phyloP scores from a whole-genome alignment of 164 flowering plant species.

The Chimonanthus praecox region DNA sequence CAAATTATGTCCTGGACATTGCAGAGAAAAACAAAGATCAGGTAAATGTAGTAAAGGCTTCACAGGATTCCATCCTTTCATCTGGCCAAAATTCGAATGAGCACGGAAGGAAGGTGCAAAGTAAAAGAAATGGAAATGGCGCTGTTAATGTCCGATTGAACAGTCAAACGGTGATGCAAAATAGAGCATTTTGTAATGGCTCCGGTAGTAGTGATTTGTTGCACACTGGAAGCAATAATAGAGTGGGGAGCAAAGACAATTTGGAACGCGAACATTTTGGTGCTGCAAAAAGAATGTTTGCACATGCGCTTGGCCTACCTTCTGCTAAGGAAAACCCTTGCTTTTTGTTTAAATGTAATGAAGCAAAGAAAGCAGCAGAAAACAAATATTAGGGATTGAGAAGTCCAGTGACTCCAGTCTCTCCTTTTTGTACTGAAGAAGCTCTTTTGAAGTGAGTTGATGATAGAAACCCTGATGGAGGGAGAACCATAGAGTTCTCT shows the following conservation, averaged over 20 bases:
- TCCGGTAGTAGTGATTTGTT: conserved; percentile 10
- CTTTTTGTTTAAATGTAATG: conserved; percentile 18
- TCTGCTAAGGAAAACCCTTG: conserved; percentile 27
- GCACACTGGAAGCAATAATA: conserved; percentile 21
- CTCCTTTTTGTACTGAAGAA: background rate
- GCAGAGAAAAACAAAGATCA: conserved; percentile 14
- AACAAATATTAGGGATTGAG: conserved; percentile 6
- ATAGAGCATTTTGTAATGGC: conserved; percentile 10
- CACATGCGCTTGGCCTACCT: conserved; percentile 63
- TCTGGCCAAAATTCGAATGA: conserved; percentile 14
- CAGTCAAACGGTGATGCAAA: conserved; percentile 11
- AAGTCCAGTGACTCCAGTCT: background rate
- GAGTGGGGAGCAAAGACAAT: conserved; percentile 18
- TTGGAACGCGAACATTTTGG: conserved; percentile 53
- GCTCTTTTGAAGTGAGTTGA: background rate
- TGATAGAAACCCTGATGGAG: background rate
- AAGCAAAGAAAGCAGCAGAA: conserved; percentile 8
- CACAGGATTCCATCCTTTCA: conserved; percentile 5
- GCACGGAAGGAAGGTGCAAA: background rate
- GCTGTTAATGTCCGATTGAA: conserved; percentile 1
- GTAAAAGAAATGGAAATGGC: conserved; percentile 8
- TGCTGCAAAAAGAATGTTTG: conserved; percentile 90
- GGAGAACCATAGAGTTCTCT: background rate
- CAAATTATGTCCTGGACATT: conserved; percentile 7
- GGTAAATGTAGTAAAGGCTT: conserved; percentile 8